Percentiles rank a stretch among this genome's conserved stretches.
Conservation (phyloP, 768 basidiomycete genomes). For the Leccinum longicurvipes region DNA sequence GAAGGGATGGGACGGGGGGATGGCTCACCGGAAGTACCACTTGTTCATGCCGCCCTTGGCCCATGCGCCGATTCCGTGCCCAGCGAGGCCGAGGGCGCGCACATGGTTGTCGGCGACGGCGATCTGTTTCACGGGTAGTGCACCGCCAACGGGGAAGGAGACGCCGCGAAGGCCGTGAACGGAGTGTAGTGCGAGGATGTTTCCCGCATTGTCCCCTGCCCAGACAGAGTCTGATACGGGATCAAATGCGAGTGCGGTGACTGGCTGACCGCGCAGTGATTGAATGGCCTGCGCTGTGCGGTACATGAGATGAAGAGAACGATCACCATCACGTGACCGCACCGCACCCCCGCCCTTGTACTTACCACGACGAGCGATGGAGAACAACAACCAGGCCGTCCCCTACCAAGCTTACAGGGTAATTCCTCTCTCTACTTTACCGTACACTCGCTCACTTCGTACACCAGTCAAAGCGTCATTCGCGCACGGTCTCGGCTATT, state of each 20-base stretch:
- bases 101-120: conserved; percentile 77
- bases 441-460: neutral
- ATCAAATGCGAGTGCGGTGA: conserved; percentile 84
- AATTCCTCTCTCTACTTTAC: neutral
- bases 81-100: conserved; percentile 55
- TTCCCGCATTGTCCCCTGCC: conserved; percentile 74
- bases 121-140: conserved; percentile 70
- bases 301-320: conserved; percentile 17
- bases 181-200: conserved; percentile 65
- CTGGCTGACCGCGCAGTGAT: conserved; percentile 37
- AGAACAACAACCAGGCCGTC: conserved; percentile 28
- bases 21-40: conserved; percentile 68
- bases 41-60: conserved; percentile 81
- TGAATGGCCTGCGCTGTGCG: conserved; percentile 16
- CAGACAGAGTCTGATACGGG: conserved; percentile 88
- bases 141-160: conserved; percentile 67
- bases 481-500: conserved; percentile 35
- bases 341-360: too few relatives aligned
- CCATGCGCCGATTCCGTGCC: conserved; percentile 74
- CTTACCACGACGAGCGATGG: neutral
- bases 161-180: conserved; percentile 64
- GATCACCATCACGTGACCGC: conserved; percentile 15
- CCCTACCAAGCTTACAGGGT: conserved; percentile 53
- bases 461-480: conserved; percentile 46
- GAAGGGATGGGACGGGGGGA: neutral